Percentiles rank a stretch among this genome's conserved stretches.
Evolutionary conservation across 176 grass and related monocot species (phyloP).

Genomic region (Olyra latifolia): DNA sequence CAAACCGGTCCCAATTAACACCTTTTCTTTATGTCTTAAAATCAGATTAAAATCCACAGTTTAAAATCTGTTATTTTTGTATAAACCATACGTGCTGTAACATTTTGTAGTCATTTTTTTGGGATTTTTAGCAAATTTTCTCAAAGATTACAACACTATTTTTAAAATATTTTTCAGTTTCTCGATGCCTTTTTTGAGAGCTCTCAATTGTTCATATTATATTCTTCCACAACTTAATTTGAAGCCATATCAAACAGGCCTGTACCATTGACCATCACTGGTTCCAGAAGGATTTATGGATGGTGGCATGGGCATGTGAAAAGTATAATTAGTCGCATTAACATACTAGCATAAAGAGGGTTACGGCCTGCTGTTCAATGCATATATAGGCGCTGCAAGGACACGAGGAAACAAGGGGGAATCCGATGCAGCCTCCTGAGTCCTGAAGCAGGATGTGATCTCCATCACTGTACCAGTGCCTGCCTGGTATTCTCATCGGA

Average conservation of each 20-base stretch:
- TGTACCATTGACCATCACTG: constrained; percentile 43
- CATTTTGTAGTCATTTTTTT: too few relatives aligned
- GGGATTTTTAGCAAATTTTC: too few relatives aligned
- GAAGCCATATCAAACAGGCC: too few relatives aligned
- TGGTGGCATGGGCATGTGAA: constrained; percentile 42
- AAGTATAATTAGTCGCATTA: constrained; percentile 7
- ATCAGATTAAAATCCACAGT: too few relatives aligned
- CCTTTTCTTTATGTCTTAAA: too few relatives aligned
- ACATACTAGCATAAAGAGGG: neutral
- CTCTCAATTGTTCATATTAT: too few relatives aligned
- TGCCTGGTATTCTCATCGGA: neutral
- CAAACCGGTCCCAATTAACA: constrained; percentile 16
- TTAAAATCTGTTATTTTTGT: too few relatives aligned
- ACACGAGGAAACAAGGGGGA: constrained; percentile 26
- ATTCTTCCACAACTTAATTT: too few relatives aligned
- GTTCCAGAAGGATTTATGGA: constrained; percentile 32
- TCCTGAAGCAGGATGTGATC: neutral
- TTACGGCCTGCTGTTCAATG: neutral
- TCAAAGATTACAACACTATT: too few relatives aligned
- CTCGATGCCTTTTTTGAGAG: too few relatives aligned
- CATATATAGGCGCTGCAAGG: neutral
- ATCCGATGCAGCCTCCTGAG: constrained; percentile 31
- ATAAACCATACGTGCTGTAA: too few relatives aligned
- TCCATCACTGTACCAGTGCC: constrained; percentile 1
- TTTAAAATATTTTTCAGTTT: too few relatives aligned